Percentiles rank a stretch among this genome's conserved stretches.
Conservation (phyloP, 202 grass and related monocot species). For the Brachypodium distachyon region DNA sequence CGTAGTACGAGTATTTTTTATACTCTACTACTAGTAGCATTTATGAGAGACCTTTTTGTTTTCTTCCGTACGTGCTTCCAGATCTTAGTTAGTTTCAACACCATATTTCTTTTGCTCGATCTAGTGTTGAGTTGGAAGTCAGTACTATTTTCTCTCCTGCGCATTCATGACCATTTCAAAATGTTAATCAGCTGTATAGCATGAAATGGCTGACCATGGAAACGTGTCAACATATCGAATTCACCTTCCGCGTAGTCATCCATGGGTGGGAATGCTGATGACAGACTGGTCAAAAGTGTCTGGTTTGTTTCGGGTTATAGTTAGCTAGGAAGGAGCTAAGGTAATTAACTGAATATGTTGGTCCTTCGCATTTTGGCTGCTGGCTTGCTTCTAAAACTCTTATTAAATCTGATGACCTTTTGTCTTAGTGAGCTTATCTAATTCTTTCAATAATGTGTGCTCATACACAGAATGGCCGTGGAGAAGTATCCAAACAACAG, state of each 20-base stretch:
- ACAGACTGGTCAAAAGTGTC: background rate
- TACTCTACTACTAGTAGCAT: no score
- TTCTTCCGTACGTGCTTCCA: background rate
- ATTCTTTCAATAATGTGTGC: background rate
- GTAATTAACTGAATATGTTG: background rate
- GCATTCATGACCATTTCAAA: background rate
- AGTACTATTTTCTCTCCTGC: background rate
- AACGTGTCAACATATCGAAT: constrained; percentile 7
- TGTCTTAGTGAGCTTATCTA: constrained; percentile 12
- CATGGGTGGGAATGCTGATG: constrained; percentile 16
- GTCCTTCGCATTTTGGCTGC: background rate
- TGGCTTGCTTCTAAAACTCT: background rate
- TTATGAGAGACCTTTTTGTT: background rate
- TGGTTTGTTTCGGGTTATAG: background rate
- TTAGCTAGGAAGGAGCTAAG: background rate
- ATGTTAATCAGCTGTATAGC: background rate
- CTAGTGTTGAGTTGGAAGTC: background rate
- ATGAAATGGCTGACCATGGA: background rate
- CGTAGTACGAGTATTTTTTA: no score
- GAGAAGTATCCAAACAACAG: constrained; percentile 68
- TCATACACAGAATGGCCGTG: constrained; percentile 44
- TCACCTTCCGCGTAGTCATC: background rate
- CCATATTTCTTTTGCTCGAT: background rate
- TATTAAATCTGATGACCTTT: background rate
- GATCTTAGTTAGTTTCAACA: background rate